Evolutionary conservation across 2,329 filamentous ascomycete genomes (phyloP), one percentile per base, ranked within the genome.

Genomic region (Nemania sp.): DNA sequence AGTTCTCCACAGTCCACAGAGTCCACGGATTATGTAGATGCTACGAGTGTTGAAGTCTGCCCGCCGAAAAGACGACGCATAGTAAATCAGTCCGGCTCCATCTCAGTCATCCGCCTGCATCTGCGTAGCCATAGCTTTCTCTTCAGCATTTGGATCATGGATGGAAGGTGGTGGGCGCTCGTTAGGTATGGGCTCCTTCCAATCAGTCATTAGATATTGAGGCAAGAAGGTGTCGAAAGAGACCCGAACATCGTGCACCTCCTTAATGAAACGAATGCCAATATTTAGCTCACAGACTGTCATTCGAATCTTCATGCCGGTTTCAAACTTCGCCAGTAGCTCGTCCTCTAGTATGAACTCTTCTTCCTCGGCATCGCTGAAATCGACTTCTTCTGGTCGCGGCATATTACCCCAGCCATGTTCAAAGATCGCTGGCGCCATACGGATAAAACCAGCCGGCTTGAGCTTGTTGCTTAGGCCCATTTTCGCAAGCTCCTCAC

Each of bases 321-420:
- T 70, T 54, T 81, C 80, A 65, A 88, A 82, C 50, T 81, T 74
- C 3, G 48, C 60, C 7, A 81, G 65, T 9, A 77, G 60, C 14
- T 78, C 69, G 22, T 83, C 80, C 56, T 96, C 91, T 3, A 96
- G 66, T 64, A 88, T 83, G 60, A 95, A 86, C 11, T 70, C 70
- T 33, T 75, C 64, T 11, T 51, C 39, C 5, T 61, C 57, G 2
- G 56, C 56, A 6, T 49, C 47, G 3, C 34, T 49, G 0, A 64
- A 51, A 24, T 73, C 67, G n/a, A 66, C 52, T n/a, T 68, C 64
- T 3, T 68, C 66, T 8, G 65, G 59, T 9, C 62, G 65, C 4
- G 66, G 66, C 42, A 75, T 72, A 40, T 73, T 72, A 47, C 77
- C 77, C 70, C 73, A 79, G 12, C 75, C 76, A 37, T 80, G 75